A percentile compares a stretch with the other conserved stretches of the same genome.
Evolutionary conservation across 176 grass and related monocot genomes (phyloP).

Genomic region (Oryza nivara): DNA sequence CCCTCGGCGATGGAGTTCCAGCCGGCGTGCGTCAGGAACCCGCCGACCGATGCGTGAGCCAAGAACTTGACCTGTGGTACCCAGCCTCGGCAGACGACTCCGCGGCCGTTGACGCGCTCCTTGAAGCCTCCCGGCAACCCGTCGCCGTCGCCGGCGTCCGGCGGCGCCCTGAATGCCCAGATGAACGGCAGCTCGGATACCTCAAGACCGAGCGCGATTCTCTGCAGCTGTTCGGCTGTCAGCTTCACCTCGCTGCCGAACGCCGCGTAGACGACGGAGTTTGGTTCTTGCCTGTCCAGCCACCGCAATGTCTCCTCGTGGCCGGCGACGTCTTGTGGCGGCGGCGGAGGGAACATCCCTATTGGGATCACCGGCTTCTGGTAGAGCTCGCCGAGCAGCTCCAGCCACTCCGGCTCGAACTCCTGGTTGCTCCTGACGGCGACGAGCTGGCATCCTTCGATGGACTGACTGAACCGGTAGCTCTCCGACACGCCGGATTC

Average conservation of each 20-base stretch:
- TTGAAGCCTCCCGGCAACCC: slow-evolving; percentile 54
- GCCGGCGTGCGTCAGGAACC: slow-evolving; percentile 65
- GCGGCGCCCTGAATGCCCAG: slow-evolving; percentile 56
- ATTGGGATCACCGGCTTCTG: slow-evolving; percentile 56
- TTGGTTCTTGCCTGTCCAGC: slow-evolving; percentile 45
- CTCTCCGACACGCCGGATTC: slow-evolving; percentile 51
- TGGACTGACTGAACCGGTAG: slow-evolving; percentile 43
- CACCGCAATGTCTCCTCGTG: slow-evolving; percentile 40
- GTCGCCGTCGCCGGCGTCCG: neutral
- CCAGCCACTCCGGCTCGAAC: slow-evolving; percentile 50
- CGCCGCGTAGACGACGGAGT: slow-evolving; percentile 63
- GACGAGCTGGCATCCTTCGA: slow-evolving; percentile 53
- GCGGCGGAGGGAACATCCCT: slow-evolving; percentile 49
- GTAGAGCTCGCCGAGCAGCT: slow-evolving; percentile 47
- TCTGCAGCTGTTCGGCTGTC: slow-evolving; percentile 35
- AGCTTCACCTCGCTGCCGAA: slow-evolving; percentile 76
- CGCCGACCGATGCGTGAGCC: slow-evolving; percentile 52
- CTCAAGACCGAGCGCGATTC: slow-evolving; percentile 63
- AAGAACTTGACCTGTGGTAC: slow-evolving; percentile 57
- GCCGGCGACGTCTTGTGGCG: neutral
- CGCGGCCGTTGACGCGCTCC: slow-evolving; percentile 16
- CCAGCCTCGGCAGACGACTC: slow-evolving; percentile 52
- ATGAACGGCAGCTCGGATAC: slow-evolving; percentile 58
- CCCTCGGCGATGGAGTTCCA: slow-evolving; percentile 65
- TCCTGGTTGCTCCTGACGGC: slow-evolving; percentile 47